Base-by-base conservation (phyloP, 495 filamentous ascomycete genomes). In the Aspergillus diversus region DNA sequence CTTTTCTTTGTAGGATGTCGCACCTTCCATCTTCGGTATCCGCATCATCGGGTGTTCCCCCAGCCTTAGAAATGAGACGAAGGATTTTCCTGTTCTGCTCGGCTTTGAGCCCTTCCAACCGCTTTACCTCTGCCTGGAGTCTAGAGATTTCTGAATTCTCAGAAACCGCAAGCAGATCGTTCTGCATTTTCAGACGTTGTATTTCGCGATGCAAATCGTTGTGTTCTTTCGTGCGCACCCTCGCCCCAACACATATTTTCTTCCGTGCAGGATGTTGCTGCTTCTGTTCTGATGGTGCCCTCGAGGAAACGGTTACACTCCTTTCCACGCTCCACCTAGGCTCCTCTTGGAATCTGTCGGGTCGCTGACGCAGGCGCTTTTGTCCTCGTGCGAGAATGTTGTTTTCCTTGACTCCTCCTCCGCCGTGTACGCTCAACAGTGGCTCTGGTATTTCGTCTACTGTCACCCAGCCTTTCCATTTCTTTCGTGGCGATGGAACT, bases 91-190 rank as follows among this genome's bases (percentile, higher is more conserved):
- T 57, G n/a, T 57, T 16, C 12, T 27, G 15, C 9, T 57, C 35
- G 7, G 34, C 16, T 27, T 57, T 57, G 55, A 57, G 34, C 6
- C 5, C 9, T 31, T 43, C n/a, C 21, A 57, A 32, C 15, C 55
- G 55, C 11, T 46, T 46, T 35, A 57, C 55, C 35, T 57, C 35
- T 8, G 37, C 34, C 17, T 46, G 5, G 55, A 57, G 55, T n/a
- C 27, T 21, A 43, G 42, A 16, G 46, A 43, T 57, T 27, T 57
- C 55, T 9, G 9, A 35, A 31, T 34, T 43, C 55, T 57, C 55
- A 7, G 55, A 34, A 43, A 57, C n/a, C 17, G 55, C 55, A 16
- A 15, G 15, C 12, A 43, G 37, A 31, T 21, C 15, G 35, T 57
- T 55, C 4, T 55, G 11, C 12, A 4, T 39, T 17, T 55, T 55